These are phyloP conservation scores for Epichloe sp. DNA, from an alignment of 2,329 filamentous ascomycete species.

Conservation along the genomic window DNA sequence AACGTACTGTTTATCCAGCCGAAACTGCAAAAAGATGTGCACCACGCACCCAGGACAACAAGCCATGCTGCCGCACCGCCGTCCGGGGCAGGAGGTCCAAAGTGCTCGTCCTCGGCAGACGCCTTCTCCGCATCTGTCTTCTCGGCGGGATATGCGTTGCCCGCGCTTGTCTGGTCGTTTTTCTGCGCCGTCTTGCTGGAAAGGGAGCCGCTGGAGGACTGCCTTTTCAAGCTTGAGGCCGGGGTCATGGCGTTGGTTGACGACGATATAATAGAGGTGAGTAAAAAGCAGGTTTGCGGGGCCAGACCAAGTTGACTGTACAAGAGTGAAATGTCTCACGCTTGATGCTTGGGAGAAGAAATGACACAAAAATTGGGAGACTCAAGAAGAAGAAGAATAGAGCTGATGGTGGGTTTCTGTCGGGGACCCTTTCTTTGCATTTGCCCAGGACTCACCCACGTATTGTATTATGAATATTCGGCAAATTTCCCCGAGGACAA, in stretches of 20 bases:
- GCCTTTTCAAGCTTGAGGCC: neutral
- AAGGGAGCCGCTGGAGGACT: neutral
- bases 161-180: neutral
- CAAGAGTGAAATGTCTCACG: no score
- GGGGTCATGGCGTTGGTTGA: neutral
- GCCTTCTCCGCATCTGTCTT: neutral
- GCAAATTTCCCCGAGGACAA: no score
- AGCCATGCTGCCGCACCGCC: slow-evolving; percentile 16
- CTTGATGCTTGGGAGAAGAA: no score
- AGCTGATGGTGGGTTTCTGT: no score
- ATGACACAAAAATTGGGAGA: no score
- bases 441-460: no score
- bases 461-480: no score
- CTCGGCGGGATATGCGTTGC: neutral
- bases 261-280: no score
- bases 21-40: slow-evolving; percentile 18
- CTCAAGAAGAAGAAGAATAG: no score
- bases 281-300: no score
- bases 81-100: slow-evolving; percentile 8
- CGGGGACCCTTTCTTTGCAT: no score
- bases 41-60: slow-evolving; percentile 18
- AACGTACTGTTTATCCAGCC: slow-evolving; percentile 17
- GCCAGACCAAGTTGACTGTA: no score
- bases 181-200: neutral
- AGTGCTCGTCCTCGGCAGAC: neutral